Evolutionary conservation across 805 yeast species (phyloP), one percentile per base, ranked within the genome.

Genomic region (Nematodospora valgi): DNA sequence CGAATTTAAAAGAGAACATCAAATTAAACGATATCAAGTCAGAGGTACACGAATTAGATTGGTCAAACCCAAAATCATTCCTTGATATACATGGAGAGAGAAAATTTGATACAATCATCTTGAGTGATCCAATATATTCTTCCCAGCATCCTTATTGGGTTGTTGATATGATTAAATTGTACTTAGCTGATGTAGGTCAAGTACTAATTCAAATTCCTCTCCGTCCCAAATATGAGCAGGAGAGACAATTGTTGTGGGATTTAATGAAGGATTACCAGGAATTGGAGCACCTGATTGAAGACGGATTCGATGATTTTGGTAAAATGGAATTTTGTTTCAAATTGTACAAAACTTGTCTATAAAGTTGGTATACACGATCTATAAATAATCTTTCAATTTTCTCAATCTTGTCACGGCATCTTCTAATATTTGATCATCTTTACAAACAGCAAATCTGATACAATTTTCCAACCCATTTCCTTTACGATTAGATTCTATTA

Each of bases 371-470:
- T 12, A 23, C 17, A 12, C 14, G 13, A 26, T 12, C 37, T 49
- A 59, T 39, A 67, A 52, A 48, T 80, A 87, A 32, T 82, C 61
- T 63, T 82, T 82, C 51, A 91, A 72, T 26, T 76, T 76, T 49
- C 74, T 68, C 46, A 93, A 73, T 59, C 88, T 78, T 40, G 66
- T 74, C 15, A 82, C 95, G 1, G 98, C 97, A 46, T 82, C 86
- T 46, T 77, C 80, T 45, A 93, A 70, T 40, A 86, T 70, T 4
- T 66, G 72, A 54, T 93, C 94, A 49, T 85, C 96, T 64, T 93
- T 93, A 71, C 98, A 93, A 13, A 93, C 94, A 11, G 98, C 98
- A 58, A 93, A 89, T 54, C 98, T 79, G 42, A 93, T 67, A 54
- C 87, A 76, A 48, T 86, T 81, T 54, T 89, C 95, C 37, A 91